Conservation (phyloP, 106 monocot genomes). For the Dioscorea alata region DNA sequence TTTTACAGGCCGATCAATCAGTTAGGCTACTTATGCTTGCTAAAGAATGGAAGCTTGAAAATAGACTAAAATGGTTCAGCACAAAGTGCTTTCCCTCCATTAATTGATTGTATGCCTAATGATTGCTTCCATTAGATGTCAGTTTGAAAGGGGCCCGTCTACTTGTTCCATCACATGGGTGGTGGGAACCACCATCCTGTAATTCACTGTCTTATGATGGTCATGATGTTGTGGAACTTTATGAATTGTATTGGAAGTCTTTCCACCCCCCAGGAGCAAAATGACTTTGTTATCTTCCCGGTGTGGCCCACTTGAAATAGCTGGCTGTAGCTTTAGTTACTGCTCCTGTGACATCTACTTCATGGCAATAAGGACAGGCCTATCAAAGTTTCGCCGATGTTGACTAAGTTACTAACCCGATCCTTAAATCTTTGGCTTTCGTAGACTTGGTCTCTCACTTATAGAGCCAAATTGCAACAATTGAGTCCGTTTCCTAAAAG, state of each 20-base stretch:
- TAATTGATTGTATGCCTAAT: background rate
- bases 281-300: background rate
- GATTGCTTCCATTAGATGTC: conserved; percentile 7
- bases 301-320: conserved; percentile 7
- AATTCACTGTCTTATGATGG: background rate
- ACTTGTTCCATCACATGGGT: conserved; percentile 7
- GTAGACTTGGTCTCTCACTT: no score
- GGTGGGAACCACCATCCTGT: background rate
- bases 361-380: no score
- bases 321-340: background rate
- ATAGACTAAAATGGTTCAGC: conserved; percentile 5
- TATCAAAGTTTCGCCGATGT: no score
- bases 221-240: conserved; percentile 4
- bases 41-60: background rate
- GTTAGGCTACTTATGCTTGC: background rate
- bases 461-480: no score
- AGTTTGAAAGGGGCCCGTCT: conserved; percentile 3
- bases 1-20: background rate
- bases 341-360: no score
- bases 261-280: background rate
- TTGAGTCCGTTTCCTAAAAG: no score
- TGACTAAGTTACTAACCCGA: no score
- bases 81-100: background rate
- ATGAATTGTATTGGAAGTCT: conserved; percentile 1
- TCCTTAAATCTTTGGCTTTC: no score